Conservation (phyloP, 2,329 filamentous ascomycete genomes). For the Fragosphaeria purpurea region DNA sequence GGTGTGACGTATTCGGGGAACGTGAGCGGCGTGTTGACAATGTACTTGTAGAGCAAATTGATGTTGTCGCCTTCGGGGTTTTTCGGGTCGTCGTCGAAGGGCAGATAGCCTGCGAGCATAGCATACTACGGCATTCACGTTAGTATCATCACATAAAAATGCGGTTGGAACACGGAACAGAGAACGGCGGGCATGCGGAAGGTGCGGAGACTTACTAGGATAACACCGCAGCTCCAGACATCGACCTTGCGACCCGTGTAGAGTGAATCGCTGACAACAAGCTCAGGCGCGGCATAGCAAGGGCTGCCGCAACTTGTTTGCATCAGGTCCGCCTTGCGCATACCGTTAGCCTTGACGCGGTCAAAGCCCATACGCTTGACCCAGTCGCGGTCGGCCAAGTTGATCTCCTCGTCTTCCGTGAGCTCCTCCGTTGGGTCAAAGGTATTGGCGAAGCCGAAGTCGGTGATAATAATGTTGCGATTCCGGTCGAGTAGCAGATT, state of each 20-base stretch:
- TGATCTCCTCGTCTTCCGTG: slow-evolving; percentile 79
- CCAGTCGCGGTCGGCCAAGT: slow-evolving; percentile 76
- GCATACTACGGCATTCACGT: slow-evolving; percentile 59
- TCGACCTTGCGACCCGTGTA: slow-evolving; percentile 98
- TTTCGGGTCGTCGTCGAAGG: slow-evolving; percentile 95
- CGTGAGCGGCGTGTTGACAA: slow-evolving; percentile 89
- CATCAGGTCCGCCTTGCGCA: slow-evolving; percentile 88
- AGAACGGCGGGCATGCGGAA: neutral
- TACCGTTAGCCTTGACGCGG: slow-evolving; percentile 61
- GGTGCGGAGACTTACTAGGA: slow-evolving; percentile 58
- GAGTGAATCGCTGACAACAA: slow-evolving; percentile 93
- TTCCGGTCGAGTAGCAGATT: slow-evolving; percentile 92
- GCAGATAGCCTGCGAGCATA: slow-evolving; percentile 94
- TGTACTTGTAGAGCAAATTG: slow-evolving; percentile 98
- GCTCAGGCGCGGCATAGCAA: slow-evolving; percentile 91
- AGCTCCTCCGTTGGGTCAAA: slow-evolving; percentile 86
- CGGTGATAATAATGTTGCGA: slow-evolving; percentile 98
- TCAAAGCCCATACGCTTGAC: slow-evolving; percentile 83
- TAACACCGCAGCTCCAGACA: slow-evolving; percentile 98
- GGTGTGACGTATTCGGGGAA: slow-evolving; percentile 99
- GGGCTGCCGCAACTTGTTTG: slow-evolving; percentile 97
- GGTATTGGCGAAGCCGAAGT: slow-evolving; percentile 98
- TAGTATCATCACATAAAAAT: neutral
- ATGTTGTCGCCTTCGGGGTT: slow-evolving; percentile 99
- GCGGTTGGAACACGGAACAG: neutral